Base-by-base conservation (phyloP, 192 early-diverging fungal species). In the Umbelopsis isabellina region DNA sequence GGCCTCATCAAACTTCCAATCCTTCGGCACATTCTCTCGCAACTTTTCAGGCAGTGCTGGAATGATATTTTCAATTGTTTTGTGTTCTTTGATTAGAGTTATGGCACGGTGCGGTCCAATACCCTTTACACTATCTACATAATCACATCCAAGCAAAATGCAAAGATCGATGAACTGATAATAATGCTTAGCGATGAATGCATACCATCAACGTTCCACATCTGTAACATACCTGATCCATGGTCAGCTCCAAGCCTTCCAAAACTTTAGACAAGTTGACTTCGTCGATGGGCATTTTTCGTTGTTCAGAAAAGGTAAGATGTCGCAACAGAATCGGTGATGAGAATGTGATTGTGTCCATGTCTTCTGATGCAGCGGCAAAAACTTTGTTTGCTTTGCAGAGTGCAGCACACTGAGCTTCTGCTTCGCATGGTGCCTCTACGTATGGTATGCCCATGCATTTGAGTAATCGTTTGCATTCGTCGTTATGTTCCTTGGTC, bases 101-200 rank as follows among this genome's bases (percentile, higher is more conserved):
- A 92, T 85, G 1, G 95, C 97, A 4, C 90, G 86, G 44, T 88
- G 86, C 23, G 95, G 95, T 1, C 97, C 97, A 69, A 99, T 91
- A 3, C 96, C 95, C 65, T 88, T 91, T 79, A 99, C 97, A 23
- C 91, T 91, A 67, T 97, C 95, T 67, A 92, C 95, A 80, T 99
- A 99, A 76, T 99, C 97, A 81, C 97, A 99, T 64, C 97, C 97
- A 22, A 99, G 83, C 51, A 99, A 74, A 69, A 99, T 97, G 79
- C 96, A 98, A 53, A 99, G 76, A 72, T 99, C 97, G n/a, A 97
- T 94, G 67, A 99, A 97, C 89, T 97, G 84, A 11, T 69, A 66
- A 44, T 20, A 51, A 23, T 4, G 64, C 4, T 18, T 23, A 47
- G 33, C 20, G 44, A 21, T 51, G 46, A 6, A 27, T 22, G 12